phyloP scores from a whole-genome alignment of 2,329 filamentous ascomycete genomes.

The Alternaria sp. region DNA sequence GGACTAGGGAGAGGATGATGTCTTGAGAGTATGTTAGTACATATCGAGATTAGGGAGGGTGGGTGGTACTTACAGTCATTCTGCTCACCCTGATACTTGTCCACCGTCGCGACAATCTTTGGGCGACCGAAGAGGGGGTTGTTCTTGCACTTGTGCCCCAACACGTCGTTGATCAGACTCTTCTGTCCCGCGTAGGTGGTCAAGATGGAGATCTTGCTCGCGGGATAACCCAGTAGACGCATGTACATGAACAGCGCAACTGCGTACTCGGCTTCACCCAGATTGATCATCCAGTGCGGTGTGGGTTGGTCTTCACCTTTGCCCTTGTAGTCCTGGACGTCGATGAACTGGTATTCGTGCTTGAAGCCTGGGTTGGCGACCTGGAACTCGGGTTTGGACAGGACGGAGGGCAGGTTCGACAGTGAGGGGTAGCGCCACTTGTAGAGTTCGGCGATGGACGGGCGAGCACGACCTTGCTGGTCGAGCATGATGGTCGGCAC shows the following conservation, averaged over 20 bases:
- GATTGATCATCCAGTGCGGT: conserved; percentile 94
- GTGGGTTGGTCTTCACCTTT: conserved; percentile 86
- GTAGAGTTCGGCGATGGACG: conserved; percentile 87
- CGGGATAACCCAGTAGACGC: conserved; percentile 91
- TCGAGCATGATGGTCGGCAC: conserved; percentile 92
- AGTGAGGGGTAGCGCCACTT: conserved; percentile 89
- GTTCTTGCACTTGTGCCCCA: conserved; percentile 80
- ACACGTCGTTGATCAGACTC: conserved; percentile 85
- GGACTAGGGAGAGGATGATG: conserved; percentile 89
- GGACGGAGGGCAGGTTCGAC: conserved; percentile 78
- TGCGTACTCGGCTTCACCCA: conserved; percentile 96
- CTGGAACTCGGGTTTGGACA: conserved; percentile 72
- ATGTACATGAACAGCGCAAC: conserved; percentile 97
- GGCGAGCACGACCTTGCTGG: conserved; percentile 88
- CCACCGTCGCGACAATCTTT: conserved; percentile 88
- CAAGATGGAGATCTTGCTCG: conserved; percentile 81
- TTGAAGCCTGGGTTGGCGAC: conserved; percentile 89
- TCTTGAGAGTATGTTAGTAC: conserved; percentile 59
- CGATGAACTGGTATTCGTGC: conserved; percentile 95
- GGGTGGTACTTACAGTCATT: conserved; percentile 83
- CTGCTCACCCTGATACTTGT: conserved; percentile 99
- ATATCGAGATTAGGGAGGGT: neutral
- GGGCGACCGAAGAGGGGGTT: conserved; percentile 89
- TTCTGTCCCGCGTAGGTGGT: conserved; percentile 93
- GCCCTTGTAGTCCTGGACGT: conserved; percentile 90